Evolutionary conservation across 2,329 filamentous ascomycete species (phyloP), one percentile per base, ranked within the genome.

Genomic region (Mycosphaerella sp.): DNA sequence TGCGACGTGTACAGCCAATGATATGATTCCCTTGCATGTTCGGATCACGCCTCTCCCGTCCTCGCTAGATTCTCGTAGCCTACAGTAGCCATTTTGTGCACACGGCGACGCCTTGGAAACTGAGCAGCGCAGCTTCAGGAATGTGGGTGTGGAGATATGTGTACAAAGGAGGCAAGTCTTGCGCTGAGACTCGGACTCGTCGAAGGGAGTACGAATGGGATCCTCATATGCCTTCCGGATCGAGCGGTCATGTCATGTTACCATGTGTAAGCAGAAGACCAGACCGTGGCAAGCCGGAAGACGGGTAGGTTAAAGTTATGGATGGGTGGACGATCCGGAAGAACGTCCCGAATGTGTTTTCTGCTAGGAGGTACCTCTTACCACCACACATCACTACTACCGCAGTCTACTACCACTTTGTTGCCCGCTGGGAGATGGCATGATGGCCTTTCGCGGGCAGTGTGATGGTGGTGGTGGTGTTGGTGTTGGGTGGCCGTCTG

Each of bases 281-380:
- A 21, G 26, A 51, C 29, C 11, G 17, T 42, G 21, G 48, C 48
- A 51, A 32, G 31, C 48, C 48, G 48, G 40, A 42, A 50, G 31
- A 31, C 48, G 48, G 40, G 14, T 51, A 29, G 40, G 14, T 31
- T 31, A n/a, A 34, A 32, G 48, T 31, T 43, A 29, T 43, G 17
- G 48, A 43, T 50, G 39, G n/a, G 14, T 11, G 17, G 48, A 51
- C 23, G 48, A 51, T 51, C 48, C 39, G 48, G 48, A 21, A 6
- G 26, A 26, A 26, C 26, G 26, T 26, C 26, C 26, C 26, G 4
- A 4, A 26, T 26, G 26, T 26, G 26, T 26, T 26, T 26, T 26
- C 26, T 26, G 26, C 26, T 17, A 17, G 14, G 14, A 17, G 14
- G 14, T 17, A 17, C 14, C 14, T 17, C 14, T 17, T 17, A 17